Evolutionary conservation across 2,329 filamentous ascomycete genomes (phyloP).

Genomic region (Domatiomyces catenatus): DNA sequence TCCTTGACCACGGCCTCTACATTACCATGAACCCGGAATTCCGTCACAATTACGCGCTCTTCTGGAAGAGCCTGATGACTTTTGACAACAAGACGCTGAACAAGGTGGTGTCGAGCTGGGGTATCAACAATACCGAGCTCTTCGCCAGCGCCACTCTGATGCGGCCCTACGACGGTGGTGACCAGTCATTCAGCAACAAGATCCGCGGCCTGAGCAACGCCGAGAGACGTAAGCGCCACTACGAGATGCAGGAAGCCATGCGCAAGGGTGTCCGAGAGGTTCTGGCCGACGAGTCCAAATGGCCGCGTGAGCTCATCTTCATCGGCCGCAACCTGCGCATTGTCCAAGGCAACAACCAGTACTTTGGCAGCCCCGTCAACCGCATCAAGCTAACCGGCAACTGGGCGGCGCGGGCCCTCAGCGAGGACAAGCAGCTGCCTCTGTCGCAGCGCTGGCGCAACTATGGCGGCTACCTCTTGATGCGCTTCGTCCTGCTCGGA

Average conservation of each 20-base stretch:
- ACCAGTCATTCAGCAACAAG: constrained; percentile 47
- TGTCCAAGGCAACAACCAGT: constrained; percentile 86
- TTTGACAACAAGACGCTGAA: constrained; percentile 75
- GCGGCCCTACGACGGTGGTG: constrained; percentile 78
- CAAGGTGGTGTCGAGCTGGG: constrained; percentile 64
- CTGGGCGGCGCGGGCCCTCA: constrained; percentile 77
- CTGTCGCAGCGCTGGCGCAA: constrained; percentile 49
- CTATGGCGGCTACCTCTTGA: constrained; percentile 64
- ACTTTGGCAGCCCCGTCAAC: constrained; percentile 75
- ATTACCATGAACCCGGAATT: constrained; percentile 76
- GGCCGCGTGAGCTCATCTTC: constrained; percentile 82
- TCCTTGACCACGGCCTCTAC: constrained; percentile 95
- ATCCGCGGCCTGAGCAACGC: constrained; percentile 40
- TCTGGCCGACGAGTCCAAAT: constrained; percentile 70
- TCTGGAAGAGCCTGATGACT: constrained; percentile 89
- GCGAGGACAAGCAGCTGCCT: constrained; percentile 53
- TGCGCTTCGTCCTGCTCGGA: constrained; percentile 57
- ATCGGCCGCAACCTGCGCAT: constrained; percentile 85
- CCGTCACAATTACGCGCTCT: constrained; percentile 67
- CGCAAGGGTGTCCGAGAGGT: constrained; percentile 61
- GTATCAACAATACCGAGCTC: constrained; percentile 73
- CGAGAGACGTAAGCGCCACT: constrained; percentile 46
- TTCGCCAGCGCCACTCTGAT: constrained; percentile 84
- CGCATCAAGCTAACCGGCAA: constrained; percentile 83
- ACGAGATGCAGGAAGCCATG: constrained; percentile 64